These are phyloP conservation scores for Beverwykella pulmonaria DNA, from an alignment of 495 filamentous ascomycete genomes.

Conservation along the genomic window DNA sequence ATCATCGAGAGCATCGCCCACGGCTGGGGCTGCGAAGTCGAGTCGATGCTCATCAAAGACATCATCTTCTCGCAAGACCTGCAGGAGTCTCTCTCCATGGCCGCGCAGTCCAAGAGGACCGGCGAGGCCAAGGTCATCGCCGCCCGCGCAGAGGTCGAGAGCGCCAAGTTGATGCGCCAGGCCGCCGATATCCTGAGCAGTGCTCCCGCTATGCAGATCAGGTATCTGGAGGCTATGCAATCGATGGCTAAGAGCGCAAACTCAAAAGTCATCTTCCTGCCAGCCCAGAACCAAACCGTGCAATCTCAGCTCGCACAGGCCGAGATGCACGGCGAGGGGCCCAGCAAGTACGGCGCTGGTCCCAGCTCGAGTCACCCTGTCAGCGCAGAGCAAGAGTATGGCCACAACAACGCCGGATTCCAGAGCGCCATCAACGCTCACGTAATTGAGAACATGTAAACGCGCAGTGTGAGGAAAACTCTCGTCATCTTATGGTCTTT, in stretches of 20 bases:
- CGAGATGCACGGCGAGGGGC: constrained; percentile 62
- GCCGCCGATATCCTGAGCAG: constrained; percentile 92
- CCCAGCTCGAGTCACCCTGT: too few species aligned
- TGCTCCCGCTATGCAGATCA: constrained; percentile 98
- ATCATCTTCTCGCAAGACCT: constrained; percentile 96
- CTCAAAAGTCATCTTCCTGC: constrained; percentile 96
- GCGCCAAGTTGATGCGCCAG: constrained; percentile 95
- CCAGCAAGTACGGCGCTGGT: constrained; percentile 54
- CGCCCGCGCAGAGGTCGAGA: constrained; percentile 94
- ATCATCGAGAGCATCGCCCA: constrained; percentile 95
- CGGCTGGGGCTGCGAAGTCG: constrained; percentile 94
- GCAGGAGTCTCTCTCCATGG: constrained; percentile 98
- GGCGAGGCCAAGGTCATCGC: constrained; percentile 98
- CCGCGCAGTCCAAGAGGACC: constrained; percentile 98
- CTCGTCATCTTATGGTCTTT: too few species aligned
- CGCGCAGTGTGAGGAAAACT: too few species aligned
- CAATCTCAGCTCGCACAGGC: constrained; percentile 54
- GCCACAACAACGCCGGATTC: constrained; percentile 61
- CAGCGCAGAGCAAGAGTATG: constrained; percentile 52
- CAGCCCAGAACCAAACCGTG: constrained; percentile 54
- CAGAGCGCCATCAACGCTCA: constrained; percentile 81
- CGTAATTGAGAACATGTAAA: constrained; percentile 85
- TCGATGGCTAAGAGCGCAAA: constrained; percentile 96
- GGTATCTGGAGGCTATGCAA: constrained; percentile 96
- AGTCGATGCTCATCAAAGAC: constrained; percentile 99